phyloP scores from a whole-genome alignment of 371 early-diverging fungal species.

The Thermomucor indicae-seudaticae region DNA sequence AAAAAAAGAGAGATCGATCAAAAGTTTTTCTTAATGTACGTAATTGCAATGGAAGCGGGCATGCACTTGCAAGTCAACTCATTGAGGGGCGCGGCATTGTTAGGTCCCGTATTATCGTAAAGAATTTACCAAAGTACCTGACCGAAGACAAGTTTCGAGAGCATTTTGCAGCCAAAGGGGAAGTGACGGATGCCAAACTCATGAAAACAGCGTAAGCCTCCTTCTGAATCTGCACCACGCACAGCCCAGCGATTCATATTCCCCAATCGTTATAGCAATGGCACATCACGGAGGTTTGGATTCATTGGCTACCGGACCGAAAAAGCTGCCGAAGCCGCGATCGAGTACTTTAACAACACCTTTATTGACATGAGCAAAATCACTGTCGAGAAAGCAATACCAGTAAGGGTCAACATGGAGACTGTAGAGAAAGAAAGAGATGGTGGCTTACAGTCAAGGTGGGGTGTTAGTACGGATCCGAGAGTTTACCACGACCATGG shows the following conservation, averaged over 20 bases:
- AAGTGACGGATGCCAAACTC: conserved; percentile 91
- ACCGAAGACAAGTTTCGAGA: conserved; percentile 80
- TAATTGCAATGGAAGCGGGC: too few relatives aligned
- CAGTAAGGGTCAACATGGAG: conserved; percentile 41
- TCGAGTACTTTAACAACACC: conserved; percentile 83
- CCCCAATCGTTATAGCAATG: conserved; percentile 43
- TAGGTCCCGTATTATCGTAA: conserved; percentile 79
- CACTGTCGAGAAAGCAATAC: conserved; percentile 82
- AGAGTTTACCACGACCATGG: conserved; percentile 86
- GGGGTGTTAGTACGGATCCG: conserved; percentile 60
- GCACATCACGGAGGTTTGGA: conserved; percentile 84
- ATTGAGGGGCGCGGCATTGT: too few relatives aligned
- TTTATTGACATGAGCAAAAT: conserved; percentile 90
- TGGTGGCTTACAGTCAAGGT: background rate
- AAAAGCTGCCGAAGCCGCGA: conserved; percentile 78
- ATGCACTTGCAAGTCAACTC: too few relatives aligned
- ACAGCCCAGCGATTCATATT: background rate
- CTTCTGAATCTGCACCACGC: background rate
- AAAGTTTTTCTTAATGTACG: too few relatives aligned
- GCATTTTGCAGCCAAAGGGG: conserved; percentile 82
- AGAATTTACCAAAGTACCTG: conserved; percentile 89
- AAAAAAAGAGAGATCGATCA: too few relatives aligned
- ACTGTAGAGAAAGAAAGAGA: background rate
- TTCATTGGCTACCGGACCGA: conserved; percentile 90
- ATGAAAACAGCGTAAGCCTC: conserved; percentile 70